phyloP scores from a whole-genome alignment of 805 yeast species.

The Candida glaebosa region DNA sequence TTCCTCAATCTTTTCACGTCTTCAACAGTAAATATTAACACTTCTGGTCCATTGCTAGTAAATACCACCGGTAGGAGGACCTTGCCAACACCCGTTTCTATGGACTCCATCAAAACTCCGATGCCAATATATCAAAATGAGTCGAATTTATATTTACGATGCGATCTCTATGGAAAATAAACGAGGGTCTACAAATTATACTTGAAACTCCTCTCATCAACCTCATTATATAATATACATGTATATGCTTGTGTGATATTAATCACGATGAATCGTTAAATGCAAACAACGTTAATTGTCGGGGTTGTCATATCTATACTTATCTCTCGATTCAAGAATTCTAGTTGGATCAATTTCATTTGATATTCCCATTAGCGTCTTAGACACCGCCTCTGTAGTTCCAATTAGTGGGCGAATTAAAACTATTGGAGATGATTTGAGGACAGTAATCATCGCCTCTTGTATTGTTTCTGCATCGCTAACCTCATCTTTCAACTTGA shows the following conservation, averaged over 20 bases:
- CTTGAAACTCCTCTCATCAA: not conserved
- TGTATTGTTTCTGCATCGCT: conserved; percentile 63
- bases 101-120: not conserved
- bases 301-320: conserved; percentile 42
- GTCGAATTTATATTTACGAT: not conserved
- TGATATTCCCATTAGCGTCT: conserved; percentile 76
- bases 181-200: too few relatives aligned
- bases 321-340: conserved; percentile 57
- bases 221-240: not conserved
- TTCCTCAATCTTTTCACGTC: conserved; percentile 54
- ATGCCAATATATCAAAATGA: not conserved
- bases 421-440: conserved; percentile 76
- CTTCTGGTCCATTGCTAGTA: conserved; percentile 19
- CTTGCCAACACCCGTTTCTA: too few relatives aligned
- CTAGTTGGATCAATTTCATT: conserved; percentile 73
- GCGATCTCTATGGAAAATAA: too few relatives aligned
- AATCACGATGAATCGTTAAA: too few relatives aligned
- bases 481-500: conserved; percentile 57
- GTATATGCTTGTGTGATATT: not conserved
- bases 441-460: conserved; percentile 63
- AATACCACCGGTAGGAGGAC: conserved; percentile 9
- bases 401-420: conserved; percentile 85
- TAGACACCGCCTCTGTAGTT: conserved; percentile 85
- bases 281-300: not conserved
- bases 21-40: conserved; percentile 57